These are phyloP conservation scores for Anethum foeniculum DNA, from an alignment of 140 eudicot genomes.

Conservation along the genomic window DNA sequence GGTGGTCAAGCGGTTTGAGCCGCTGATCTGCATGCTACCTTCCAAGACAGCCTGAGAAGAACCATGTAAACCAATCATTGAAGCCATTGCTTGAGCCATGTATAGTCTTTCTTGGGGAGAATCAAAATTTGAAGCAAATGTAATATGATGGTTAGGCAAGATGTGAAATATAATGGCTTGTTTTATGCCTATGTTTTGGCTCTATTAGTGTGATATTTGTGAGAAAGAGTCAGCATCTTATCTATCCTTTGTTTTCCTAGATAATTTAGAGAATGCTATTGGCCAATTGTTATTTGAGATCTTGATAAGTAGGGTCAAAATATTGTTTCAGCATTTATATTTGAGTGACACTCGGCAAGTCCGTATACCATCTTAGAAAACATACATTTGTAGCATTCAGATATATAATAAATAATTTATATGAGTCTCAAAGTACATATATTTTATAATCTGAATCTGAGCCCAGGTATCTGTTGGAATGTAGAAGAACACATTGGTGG, in stretches of 20 bases:
- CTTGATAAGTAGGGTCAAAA: constrained; percentile 43
- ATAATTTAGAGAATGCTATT: constrained; percentile 37
- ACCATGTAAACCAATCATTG: constrained; percentile 70
- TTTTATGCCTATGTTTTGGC: constrained; percentile 9
- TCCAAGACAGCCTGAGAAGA: constrained; percentile 68
- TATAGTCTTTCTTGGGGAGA: background rate
- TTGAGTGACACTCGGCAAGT: background rate
- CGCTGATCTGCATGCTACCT: constrained; percentile 53
- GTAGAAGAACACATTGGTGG: too few relatives aligned
- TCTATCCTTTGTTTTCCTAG: constrained; percentile 30
- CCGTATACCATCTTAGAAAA: too few relatives aligned
- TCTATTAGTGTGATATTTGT: constrained; percentile 13
- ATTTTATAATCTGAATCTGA: too few relatives aligned
- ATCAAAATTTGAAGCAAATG: constrained; percentile 2
- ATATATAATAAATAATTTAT: too few relatives aligned
- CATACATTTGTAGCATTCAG: too few relatives aligned
- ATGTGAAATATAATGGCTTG: constrained; percentile 23
- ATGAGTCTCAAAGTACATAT: too few relatives aligned
- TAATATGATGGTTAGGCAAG: constrained; percentile 11
- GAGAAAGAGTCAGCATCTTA: constrained; percentile 41
- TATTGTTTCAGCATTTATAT: constrained; percentile 1
- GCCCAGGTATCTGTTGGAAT: too few relatives aligned
- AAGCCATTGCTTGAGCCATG: constrained; percentile 74
- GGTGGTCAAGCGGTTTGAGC: constrained; percentile 43
- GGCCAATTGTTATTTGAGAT: constrained; percentile 38